These are phyloP conservation scores for Pisolithus sp. DNA, from an alignment of 768 basidiomycete genomes.

Conservation along the genomic window DNA sequence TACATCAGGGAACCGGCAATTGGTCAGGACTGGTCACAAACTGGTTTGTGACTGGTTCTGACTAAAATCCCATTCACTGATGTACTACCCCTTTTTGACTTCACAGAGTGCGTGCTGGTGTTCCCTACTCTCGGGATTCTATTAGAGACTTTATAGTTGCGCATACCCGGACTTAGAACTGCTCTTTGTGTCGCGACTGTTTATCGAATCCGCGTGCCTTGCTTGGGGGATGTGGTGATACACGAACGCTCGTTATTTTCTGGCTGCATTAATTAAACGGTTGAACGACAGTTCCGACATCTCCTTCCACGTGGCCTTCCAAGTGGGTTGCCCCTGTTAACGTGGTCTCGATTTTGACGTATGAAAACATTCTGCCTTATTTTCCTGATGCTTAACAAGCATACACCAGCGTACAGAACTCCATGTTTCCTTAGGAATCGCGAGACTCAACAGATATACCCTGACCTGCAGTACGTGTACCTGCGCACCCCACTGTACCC, in stretches of 20 bases:
- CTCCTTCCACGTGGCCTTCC: constrained; percentile 49
- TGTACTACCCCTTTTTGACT: background rate
- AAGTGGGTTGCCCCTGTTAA: constrained; percentile 39
- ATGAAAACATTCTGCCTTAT: constrained; percentile 60
- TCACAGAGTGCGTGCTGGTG: constrained; percentile 61
- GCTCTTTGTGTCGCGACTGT: constrained; percentile 36
- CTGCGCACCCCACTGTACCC: background rate
- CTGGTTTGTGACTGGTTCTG: too few species aligned
- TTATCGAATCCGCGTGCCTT: constrained; percentile 53
- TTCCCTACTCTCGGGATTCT: constrained; percentile 67
- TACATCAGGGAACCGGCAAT: too few species aligned
- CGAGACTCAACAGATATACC: background rate
- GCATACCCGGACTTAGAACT: constrained; percentile 39
- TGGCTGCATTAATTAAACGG: constrained; percentile 40
- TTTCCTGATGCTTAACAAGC: constrained; percentile 55
- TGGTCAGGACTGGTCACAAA: too few species aligned
- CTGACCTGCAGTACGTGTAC: background rate
- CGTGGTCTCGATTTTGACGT: background rate
- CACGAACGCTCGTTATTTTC: constrained; percentile 72
- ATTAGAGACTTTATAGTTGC: constrained; percentile 60
- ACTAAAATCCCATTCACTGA: too few species aligned
- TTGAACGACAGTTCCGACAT: constrained; percentile 21
- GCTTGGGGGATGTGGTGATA: constrained; percentile 57
- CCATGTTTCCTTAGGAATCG: constrained; percentile 23
- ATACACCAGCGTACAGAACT: constrained; percentile 54